Conservation (phyloP, 805 yeast species). For the Metschnikowia arizonensis region DNA sequence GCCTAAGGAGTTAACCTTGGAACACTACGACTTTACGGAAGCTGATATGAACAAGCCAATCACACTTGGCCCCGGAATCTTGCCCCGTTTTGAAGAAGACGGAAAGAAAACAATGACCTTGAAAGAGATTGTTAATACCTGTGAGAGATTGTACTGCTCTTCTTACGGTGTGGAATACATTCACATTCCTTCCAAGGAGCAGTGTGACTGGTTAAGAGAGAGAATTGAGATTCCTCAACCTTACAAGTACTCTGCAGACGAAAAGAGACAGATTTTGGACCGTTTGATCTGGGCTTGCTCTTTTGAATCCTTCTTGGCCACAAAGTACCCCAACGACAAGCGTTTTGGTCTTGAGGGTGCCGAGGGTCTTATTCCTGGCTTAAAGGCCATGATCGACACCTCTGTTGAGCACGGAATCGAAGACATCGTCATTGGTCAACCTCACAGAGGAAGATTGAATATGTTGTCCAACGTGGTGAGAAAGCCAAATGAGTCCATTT, state of each 20-base stretch:
- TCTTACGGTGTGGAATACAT: slow-evolving; percentile 92
- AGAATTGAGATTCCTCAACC: slow-evolving; percentile 91
- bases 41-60: slow-evolving; percentile 78
- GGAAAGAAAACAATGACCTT: slow-evolving; percentile 66
- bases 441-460: slow-evolving; percentile 98
- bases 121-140: slow-evolving; percentile 68
- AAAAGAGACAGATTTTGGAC: slow-evolving; percentile 94
- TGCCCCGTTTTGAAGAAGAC: slow-evolving; percentile 78
- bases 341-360: slow-evolving; percentile 99
- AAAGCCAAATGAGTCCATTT: slow-evolving; percentile 97
- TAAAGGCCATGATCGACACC: slow-evolving; percentile 91
- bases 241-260: slow-evolving; percentile 74
- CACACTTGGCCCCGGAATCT: slow-evolving; percentile 94
- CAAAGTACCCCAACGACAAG: slow-evolving; percentile 97
- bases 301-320: slow-evolving; percentile 86
- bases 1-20: slow-evolving; percentile 87
- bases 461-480: slow-evolving; percentile 97
- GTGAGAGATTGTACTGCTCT: slow-evolving; percentile 84
- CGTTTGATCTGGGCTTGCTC: slow-evolving; percentile 95
- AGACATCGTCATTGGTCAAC: slow-evolving; percentile 98
- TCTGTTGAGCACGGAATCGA: slow-evolving; percentile 90
- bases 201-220: slow-evolving; percentile 98
- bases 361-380: slow-evolving; percentile 93
- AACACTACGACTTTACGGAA: slow-evolving; percentile 87
- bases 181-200: slow-evolving; percentile 91